Conservation (phyloP, 1,284 basidiomycete genomes). For the Ceratobasidium sp. region DNA sequence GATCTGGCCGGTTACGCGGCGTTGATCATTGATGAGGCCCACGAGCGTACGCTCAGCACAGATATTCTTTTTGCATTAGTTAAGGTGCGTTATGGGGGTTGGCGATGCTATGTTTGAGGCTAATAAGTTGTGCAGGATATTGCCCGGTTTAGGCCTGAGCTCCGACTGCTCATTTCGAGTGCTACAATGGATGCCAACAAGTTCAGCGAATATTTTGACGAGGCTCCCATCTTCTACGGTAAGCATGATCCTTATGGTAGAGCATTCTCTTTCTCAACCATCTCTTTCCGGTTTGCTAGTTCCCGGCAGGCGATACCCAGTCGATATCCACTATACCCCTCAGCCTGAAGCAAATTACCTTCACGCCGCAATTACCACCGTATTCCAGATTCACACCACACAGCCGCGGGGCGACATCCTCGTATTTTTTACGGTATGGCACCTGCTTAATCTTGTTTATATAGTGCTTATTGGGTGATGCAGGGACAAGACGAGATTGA, state of each 20-base stretch:
- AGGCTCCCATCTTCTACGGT: slow-evolving; percentile 93
- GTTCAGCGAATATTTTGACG: slow-evolving; percentile 95
- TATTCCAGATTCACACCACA: slow-evolving; percentile 99
- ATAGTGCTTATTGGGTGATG: not conserved
- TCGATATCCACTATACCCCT: slow-evolving; percentile 98
- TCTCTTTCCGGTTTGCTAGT: slow-evolving; percentile 62
- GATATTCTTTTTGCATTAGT: slow-evolving; percentile 97
- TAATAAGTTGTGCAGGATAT: slow-evolving; percentile 74
- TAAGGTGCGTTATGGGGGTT: slow-evolving; percentile 73
- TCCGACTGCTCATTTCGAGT: slow-evolving; percentile 90
- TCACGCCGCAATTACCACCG: slow-evolving; percentile 97
- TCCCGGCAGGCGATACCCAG: slow-evolving; percentile 95
- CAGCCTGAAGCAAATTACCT: slow-evolving; percentile 98
- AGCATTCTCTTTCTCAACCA: slow-evolving; percentile 16
- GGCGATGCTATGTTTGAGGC: slow-evolving; percentile 16
- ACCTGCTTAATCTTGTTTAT: not conserved
- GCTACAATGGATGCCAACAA: slow-evolving; percentile 98
- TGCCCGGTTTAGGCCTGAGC: slow-evolving; percentile 93
- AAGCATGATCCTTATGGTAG: slow-evolving; percentile 49
- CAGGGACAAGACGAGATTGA: slow-evolving; percentile 99
- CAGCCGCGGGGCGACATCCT: slow-evolving; percentile 99
- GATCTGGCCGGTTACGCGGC: slow-evolving; percentile 92
- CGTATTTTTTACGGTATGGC: slow-evolving; percentile 89
- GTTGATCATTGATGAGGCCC: slow-evolving; percentile 96
- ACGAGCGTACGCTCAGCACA: slow-evolving; percentile 94